A percentile compares a stretch with the other conserved stretches of the same genome.
These are phyloP conservation scores for Verbascum thapsus DNA, from an alignment of 257 asterid species.

Conservation along the genomic window DNA sequence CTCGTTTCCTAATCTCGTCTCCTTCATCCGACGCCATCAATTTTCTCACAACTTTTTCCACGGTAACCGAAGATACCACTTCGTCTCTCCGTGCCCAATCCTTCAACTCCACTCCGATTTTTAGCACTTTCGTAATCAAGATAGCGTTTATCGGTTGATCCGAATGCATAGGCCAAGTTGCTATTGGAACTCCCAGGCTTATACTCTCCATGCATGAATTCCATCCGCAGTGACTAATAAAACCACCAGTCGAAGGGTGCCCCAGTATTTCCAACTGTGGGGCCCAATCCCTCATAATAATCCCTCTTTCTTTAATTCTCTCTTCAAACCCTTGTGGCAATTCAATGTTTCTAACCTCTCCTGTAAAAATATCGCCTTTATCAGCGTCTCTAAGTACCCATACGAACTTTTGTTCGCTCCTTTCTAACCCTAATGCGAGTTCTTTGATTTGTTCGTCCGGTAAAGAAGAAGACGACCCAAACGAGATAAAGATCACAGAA, in stretches of 20 bases:
- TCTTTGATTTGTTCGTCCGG: conserved; percentile 24
- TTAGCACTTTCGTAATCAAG: conserved; percentile 33
- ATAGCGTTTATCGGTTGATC: conserved; percentile 52
- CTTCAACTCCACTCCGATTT: conserved; percentile 30
- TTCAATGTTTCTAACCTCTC: conserved; percentile 30
- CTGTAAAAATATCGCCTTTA: conserved; percentile 37
- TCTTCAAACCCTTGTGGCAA: conserved; percentile 40
- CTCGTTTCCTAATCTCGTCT: conserved; percentile 46
- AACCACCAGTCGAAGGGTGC: conserved; percentile 43
- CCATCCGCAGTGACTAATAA: conserved; percentile 55
- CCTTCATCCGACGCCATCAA: conserved; percentile 58
- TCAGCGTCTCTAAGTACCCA: conserved; percentile 48
- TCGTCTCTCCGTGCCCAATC: conserved; percentile 34
- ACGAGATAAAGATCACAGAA: conserved; percentile 31
- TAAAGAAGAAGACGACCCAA: conserved; percentile 29
- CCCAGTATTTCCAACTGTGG: conserved; percentile 43
- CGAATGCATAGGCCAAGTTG: conserved; percentile 58
- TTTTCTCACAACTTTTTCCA: conserved; percentile 34
- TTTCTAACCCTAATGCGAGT: conserved; percentile 29
- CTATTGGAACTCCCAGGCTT: conserved; percentile 46
- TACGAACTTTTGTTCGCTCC: conserved; percentile 31
- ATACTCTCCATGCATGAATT: conserved; percentile 53
- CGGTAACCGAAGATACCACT: conserved; percentile 18
- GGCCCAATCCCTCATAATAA: conserved; percentile 44
- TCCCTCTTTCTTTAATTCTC: conserved; percentile 34